These are phyloP conservation scores for Symbiotaphrina buchneri DNA, from an alignment of 495 filamentous ascomycete species.

Conservation along the genomic window DNA sequence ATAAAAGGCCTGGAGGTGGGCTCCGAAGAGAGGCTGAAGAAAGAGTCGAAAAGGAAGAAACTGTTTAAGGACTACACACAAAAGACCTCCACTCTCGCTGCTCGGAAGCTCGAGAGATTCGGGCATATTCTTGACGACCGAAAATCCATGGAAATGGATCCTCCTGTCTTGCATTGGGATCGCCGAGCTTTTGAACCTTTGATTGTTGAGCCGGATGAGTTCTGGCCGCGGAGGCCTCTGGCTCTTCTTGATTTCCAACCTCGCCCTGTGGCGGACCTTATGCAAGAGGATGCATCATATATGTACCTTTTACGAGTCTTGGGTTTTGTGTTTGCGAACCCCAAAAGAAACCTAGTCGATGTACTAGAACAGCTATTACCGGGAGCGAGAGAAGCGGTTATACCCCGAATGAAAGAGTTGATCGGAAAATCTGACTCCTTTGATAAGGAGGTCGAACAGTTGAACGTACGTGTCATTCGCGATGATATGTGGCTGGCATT, in stretches of 20 bases:
- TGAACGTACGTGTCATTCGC: constrained; percentile 11
- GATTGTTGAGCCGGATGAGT: constrained; percentile 23
- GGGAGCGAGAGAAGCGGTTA: constrained; percentile 12
- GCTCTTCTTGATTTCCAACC: constrained; percentile 10
- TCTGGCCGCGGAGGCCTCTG: constrained; percentile 21
- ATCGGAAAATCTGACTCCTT: constrained; percentile 14
- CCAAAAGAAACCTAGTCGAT: constrained; percentile 1
- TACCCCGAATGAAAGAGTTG: constrained; percentile 9
- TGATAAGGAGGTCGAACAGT: too few species aligned
- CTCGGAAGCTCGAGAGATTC: constrained; percentile 6
- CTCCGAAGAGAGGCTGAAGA: too few species aligned
- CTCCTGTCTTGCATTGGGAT: constrained; percentile 36
- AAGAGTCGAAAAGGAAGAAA: not conserved
- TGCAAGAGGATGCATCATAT: constrained; percentile 4
- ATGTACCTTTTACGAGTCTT: constrained; percentile 5
- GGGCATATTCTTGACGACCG: constrained; percentile 21
- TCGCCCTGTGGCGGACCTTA: not conserved
- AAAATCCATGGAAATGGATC: constrained; percentile 16
- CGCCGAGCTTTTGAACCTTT: constrained; percentile 35
- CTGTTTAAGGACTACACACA: constrained; percentile 5
- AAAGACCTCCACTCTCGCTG: not conserved
- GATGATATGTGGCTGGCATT: constrained; percentile 13
- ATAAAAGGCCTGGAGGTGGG: too few species aligned
- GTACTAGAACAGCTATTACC: constrained; percentile 11
- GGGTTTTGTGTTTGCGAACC: constrained; percentile 5